Percentiles rank a stretch among this genome's conserved stretches.
phyloP scores from a whole-genome alignment of 2,329 filamentous ascomycete genomes.

The Taxawa tesnikishii region DNA sequence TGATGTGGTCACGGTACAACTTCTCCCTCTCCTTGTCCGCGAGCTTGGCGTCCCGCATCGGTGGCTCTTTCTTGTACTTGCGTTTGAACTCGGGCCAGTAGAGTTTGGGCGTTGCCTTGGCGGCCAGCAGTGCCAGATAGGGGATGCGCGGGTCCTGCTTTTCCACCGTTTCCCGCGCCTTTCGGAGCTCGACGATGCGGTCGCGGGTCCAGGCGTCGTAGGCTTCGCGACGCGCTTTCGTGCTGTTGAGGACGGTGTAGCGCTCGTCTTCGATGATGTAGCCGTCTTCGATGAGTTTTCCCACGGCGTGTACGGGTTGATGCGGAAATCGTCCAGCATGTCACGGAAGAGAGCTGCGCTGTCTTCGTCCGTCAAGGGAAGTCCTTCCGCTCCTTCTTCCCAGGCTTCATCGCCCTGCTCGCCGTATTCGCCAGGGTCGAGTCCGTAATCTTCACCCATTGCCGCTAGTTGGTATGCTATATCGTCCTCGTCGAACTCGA shows the following conservation, averaged over 20 bases:
- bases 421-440: slow-evolving; percentile 66
- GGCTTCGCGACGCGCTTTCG: slow-evolving; percentile 66
- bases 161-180: slow-evolving; percentile 60
- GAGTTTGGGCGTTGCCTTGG: slow-evolving; percentile 75
- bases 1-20: slow-evolving; percentile 63
- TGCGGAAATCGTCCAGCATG: slow-evolving; percentile 66
- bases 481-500: slow-evolving; percentile 89
- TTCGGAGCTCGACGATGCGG: slow-evolving; percentile 59
- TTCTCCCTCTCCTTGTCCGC: slow-evolving; percentile 63
- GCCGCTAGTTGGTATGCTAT: slow-evolving; percentile 84
- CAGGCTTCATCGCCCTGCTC: slow-evolving; percentile 45
- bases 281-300: slow-evolving; percentile 60
- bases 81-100: slow-evolving; percentile 97
- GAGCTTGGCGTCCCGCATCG: slow-evolving; percentile 59
- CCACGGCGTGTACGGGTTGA: slow-evolving; percentile 86
- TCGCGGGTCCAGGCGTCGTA: slow-evolving; percentile 77
- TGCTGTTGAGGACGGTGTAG: slow-evolving; percentile 74
- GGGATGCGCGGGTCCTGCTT: slow-evolving; percentile 73
- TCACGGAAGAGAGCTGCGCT: slow-evolving; percentile 70
- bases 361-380: slow-evolving; percentile 63
- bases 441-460: slow-evolving; percentile 75
- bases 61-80: slow-evolving; percentile 70
- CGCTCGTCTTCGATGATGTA: slow-evolving; percentile 68
- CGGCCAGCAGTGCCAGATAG: slow-evolving; percentile 70
- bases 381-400: slow-evolving; percentile 60